Evolutionary conservation across 2,329 filamentous ascomycete species (phyloP).

Genomic region (Trichothecium roseum): DNA sequence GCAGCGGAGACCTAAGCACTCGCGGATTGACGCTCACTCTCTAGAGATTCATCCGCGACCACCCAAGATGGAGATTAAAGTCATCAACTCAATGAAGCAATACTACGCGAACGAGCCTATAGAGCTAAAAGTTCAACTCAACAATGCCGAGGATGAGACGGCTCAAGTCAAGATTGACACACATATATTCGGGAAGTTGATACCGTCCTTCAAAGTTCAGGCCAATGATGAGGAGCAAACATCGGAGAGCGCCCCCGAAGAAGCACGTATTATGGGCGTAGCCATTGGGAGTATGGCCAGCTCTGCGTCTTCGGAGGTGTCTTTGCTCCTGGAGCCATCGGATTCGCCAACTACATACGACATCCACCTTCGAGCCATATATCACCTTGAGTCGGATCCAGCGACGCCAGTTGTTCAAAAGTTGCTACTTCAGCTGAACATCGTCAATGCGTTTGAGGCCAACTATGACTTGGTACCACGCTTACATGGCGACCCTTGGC

Average conservation of each 20-base stretch:
- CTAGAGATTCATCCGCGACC: slow-evolving; percentile 78
- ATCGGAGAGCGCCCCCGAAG: slow-evolving; percentile 25
- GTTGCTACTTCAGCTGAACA: slow-evolving; percentile 55
- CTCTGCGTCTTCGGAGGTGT: slow-evolving; percentile 29
- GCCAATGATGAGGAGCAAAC: slow-evolving; percentile 21
- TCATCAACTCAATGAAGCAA: slow-evolving; percentile 52
- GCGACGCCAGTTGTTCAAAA: slow-evolving; percentile 74
- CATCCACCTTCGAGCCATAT: slow-evolving; percentile 62
- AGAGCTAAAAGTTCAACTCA: slow-evolving; percentile 54
- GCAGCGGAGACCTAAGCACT: slow-evolving; percentile 32
- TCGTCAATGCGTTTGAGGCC: slow-evolving; percentile 81
- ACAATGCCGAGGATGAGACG: slow-evolving; percentile 76
- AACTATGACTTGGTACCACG: slow-evolving; percentile 80
- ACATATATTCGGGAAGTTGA: slow-evolving; percentile 49
- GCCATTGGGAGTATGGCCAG: slow-evolving; percentile 36
- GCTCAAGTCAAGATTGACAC: slow-evolving; percentile 63
- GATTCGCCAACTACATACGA: slow-evolving; percentile 48
- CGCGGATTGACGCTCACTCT: slow-evolving; percentile 37
- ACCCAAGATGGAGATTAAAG: slow-evolving; percentile 74
- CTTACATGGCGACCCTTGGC: slow-evolving; percentile 71
- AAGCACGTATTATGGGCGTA: slow-evolving; percentile 30
- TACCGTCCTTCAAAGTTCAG: slow-evolving; percentile 34
- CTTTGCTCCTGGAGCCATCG: slow-evolving; percentile 40
- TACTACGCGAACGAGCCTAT: slow-evolving; percentile 83
- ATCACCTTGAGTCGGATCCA: slow-evolving; percentile 68